phyloP scores from a whole-genome alignment of 768 basidiomycete genomes.

The Podaxis sp. region DNA sequence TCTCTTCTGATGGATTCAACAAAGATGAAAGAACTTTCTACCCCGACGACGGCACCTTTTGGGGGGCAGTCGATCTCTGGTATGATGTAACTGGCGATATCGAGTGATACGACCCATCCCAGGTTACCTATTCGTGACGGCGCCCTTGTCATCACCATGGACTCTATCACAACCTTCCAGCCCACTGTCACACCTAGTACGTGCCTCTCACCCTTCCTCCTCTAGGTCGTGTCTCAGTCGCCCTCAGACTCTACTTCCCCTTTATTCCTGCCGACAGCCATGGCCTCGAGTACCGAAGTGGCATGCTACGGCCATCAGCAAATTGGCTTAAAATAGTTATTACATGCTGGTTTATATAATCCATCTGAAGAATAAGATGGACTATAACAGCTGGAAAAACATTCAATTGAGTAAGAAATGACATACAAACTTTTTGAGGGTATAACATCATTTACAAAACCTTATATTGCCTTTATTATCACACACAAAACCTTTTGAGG shows the following conservation, averaged over 20 bases:
- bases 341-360: no score
- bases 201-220: constrained; percentile 6
- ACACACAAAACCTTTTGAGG: no score
- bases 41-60: constrained; percentile 63
- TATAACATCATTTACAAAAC: no score
- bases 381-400: no score
- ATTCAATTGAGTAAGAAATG: no score
- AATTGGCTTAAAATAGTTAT: no score
- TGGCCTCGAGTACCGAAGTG: constrained; percentile 61
- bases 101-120: constrained; percentile 76
- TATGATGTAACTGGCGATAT: constrained; percentile 69
- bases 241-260: constrained; percentile 43
- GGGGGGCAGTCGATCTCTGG: constrained; percentile 74
- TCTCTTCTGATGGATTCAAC: constrained; percentile 81
- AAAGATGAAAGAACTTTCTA: constrained; percentile 63
- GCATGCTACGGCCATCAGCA: no score
- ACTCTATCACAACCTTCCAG: constrained; percentile 34
- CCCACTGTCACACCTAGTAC: constrained; percentile 32
- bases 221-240: background rate
- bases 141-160: constrained; percentile 68
- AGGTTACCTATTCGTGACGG: constrained; percentile 69
- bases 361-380: no score
- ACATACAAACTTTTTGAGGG: no score
- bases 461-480: no score
- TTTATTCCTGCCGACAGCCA: constrained; percentile 48